phyloP scores from a whole-genome alignment of 2,329 filamentous ascomycete genomes.

The Penicillium hordei region DNA sequence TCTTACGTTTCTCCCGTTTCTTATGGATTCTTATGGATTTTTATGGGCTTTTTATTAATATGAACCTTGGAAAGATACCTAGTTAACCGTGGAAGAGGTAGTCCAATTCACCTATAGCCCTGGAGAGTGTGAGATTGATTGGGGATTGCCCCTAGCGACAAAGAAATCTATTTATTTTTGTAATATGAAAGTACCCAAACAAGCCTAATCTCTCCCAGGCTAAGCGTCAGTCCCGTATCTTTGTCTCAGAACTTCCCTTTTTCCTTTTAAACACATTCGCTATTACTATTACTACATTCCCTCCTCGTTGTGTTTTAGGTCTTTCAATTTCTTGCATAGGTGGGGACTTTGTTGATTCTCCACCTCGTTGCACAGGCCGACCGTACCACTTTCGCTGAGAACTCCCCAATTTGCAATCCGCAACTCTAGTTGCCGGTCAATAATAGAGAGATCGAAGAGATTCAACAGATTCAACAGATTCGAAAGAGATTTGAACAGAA shows the following conservation, averaged over 20 bases:
- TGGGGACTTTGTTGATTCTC: constrained; percentile 26
- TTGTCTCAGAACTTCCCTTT: constrained; percentile 4
- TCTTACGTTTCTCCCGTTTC: neutral
- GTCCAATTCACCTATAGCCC: too few species aligned
- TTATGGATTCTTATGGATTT: too few species aligned
- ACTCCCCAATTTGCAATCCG: neutral
- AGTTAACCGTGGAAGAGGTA: neutral
- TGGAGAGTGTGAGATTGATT: too few species aligned
- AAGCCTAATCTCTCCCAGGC: constrained; percentile 3
- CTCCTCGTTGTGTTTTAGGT: constrained; percentile 1
- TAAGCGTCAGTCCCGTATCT: constrained; percentile 3
- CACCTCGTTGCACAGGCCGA: constrained; percentile 28
- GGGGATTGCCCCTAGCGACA: constrained; percentile 18
- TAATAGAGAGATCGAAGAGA: neutral
- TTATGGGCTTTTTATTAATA: neutral
- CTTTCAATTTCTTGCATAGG: neutral
- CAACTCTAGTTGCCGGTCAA: constrained; percentile 1
- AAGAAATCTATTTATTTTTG: neutral
- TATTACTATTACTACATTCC: neutral
- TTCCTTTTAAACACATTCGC: neutral
- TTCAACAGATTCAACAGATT: neutral
- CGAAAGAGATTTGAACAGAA: neutral
- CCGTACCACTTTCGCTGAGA: constrained; percentile 9
- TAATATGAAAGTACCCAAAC: neutral
- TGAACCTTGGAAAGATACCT: neutral